phyloP scores from a whole-genome alignment of 495 filamentous ascomycete species.

The Terfezia boudieri region DNA sequence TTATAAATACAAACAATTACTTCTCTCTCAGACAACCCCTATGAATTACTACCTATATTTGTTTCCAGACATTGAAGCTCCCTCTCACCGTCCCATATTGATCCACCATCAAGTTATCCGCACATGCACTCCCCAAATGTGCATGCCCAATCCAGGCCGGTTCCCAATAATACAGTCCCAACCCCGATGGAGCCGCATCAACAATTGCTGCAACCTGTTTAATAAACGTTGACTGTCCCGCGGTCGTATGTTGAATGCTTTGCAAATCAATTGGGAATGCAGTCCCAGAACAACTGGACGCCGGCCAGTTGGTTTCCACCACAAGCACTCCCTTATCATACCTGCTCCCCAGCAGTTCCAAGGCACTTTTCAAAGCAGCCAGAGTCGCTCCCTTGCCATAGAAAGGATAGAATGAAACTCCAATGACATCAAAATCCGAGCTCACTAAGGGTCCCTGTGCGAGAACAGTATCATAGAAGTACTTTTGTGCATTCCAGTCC shows the following conservation, averaged over 20 bases:
- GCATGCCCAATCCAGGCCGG: slow-evolving; percentile 46
- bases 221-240: slow-evolving; percentile 37
- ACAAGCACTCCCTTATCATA: slow-evolving; percentile 41
- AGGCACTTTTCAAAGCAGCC: slow-evolving; percentile 28
- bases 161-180: slow-evolving; percentile 49
- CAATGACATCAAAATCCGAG: slow-evolving; percentile 35
- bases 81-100: too few species aligned
- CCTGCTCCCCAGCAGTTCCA: slow-evolving; percentile 33
- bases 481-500: slow-evolving; percentile 39
- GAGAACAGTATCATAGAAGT: slow-evolving; percentile 37
- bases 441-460: slow-evolving; percentile 2
- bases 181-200: slow-evolving; percentile 26
- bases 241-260: slow-evolving; percentile 33
- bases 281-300: slow-evolving; percentile 29
- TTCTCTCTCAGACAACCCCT: too few species aligned
- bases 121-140: slow-evolving; percentile 32
- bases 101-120: slow-evolving; percentile 11
- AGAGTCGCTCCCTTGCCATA: slow-evolving; percentile 34
- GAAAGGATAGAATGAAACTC: slow-evolving; percentile 51
- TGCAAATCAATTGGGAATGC: slow-evolving; percentile 35
- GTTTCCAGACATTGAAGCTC: too few species aligned
- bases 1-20: too few species aligned
- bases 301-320: slow-evolving; percentile 46
- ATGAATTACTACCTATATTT: too few species aligned
- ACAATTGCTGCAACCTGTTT: slow-evolving; percentile 32